phyloP scores from a whole-genome alignment of 352 stramenopile species.

The Phytophthora constricta region DNA sequence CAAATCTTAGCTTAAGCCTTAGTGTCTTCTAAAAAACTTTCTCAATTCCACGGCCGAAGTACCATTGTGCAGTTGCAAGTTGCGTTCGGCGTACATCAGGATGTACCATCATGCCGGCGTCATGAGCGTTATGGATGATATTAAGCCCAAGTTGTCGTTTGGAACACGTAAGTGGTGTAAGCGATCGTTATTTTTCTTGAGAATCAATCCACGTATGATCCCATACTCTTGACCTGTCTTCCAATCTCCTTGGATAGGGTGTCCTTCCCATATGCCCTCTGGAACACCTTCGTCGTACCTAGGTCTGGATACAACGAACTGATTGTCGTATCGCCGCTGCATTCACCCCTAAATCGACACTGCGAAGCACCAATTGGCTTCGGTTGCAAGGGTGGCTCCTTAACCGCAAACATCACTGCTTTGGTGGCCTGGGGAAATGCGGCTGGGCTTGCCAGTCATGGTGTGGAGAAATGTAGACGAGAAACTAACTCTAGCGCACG shows the following conservation, averaged over 20 bases:
- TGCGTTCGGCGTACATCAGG: neutral
- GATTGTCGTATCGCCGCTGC: neutral
- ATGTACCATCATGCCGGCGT: constrained; percentile 1
- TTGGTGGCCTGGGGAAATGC: too few relatives aligned
- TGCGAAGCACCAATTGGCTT: neutral
- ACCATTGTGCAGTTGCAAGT: neutral
- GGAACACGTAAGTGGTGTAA: constrained; percentile 11
- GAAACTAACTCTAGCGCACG: too few relatives aligned
- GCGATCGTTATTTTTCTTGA: constrained; percentile 8
- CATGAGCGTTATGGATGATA: constrained; percentile 3
- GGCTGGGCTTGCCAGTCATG: too few relatives aligned
- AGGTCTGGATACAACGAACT: constrained; percentile 1
- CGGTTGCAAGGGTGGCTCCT: neutral
- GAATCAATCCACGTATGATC: neutral
- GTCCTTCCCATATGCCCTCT: constrained; percentile 1
- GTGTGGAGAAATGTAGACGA: too few relatives aligned
- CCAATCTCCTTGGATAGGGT: constrained; percentile 2
- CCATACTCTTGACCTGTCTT: constrained; percentile 2
- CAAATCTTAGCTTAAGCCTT: too few relatives aligned
- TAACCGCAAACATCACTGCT: neutral
- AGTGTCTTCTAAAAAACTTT: too few relatives aligned
- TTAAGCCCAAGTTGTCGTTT: constrained; percentile 7
- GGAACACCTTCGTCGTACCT: neutral
- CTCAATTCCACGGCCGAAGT: too few relatives aligned
- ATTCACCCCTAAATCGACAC: neutral